Base-by-base conservation (phyloP, 2,329 filamentous ascomycete genomes). In the Zopfia rhizophila region DNA sequence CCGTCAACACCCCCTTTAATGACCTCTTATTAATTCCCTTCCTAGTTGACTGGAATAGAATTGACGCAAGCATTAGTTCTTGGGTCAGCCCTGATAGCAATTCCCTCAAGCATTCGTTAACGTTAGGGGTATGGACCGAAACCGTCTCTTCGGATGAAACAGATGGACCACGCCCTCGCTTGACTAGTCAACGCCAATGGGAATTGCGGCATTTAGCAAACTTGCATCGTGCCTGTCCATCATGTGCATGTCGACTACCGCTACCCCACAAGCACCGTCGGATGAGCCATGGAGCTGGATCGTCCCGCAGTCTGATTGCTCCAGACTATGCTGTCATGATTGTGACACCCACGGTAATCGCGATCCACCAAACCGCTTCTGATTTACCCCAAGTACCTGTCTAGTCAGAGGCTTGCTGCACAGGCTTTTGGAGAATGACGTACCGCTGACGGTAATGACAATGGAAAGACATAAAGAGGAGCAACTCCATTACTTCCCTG, bases 381-480 rank as follows among this genome's bases (percentile, higher is more conserved):
- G 17, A 7, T 18, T 23, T 40, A 17, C 23, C 18, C 23, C 23
- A n/a, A 33, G 19, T n/a, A 38, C 27, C 13, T 29, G 14, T 7
- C 4, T 31, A 24, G 37, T 42, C 38, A 47, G 37, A 45, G 32
- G 40, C 43, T 31, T 45, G 40, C 12, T 4, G 6, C 3, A 17
- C 14, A 11, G 5, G 27, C 21, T 7, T 35, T 19, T 24, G 45
- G 33, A 49, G 12, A 28, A 57, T 57, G 55, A 58, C 56, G 52
- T 51, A 42, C n/a, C 4, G 18, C 37, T 10, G 29, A 18, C 16
- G 28, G 13, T n/a, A n/a, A 25, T 27, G 5, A 16, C 14, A 4
- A 12, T 23, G 36, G 17, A 12, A 13, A 35, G 54, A 59, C 47
- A 51, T 59, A 58, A 56, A 6, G 10, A 22, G 18, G 13, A 6